Evolutionary conservation across 2,329 filamentous ascomycete species (phyloP), one percentile per base, ranked within the genome.

Genomic region (Ophiobolus disseminans): DNA sequence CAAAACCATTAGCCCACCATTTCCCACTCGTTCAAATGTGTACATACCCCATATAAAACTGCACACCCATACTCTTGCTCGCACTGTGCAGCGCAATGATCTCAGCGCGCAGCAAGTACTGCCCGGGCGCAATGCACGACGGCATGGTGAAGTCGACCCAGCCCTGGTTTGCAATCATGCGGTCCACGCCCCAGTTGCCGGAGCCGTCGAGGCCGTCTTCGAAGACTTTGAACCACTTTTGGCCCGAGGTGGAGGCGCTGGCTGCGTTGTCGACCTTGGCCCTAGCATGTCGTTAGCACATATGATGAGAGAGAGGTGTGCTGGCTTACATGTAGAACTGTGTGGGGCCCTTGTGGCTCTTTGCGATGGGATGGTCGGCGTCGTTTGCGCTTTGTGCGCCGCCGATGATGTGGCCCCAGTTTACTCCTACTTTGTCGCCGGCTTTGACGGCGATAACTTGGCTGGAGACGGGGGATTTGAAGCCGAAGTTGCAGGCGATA

Each of bases 371-470:
- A 48, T 82, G 70, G 50, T 81, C 79, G 2, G 70, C 55, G 16
- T 69, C 66, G 54, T 74, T 74, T 35, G 78, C 43, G 55, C 73
- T 76, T 64, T 83, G 80, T 6, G 76, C 73, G 38, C 81, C 81
- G 43, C 81, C 81, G 45, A 83, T 77, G 40, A 82, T 73, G 58
- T 83, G 81, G 32, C 80, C 78, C 74, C 78, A 83, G 65, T 73
- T 78, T 1, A 80, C 74, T 6, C 80, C 81, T 36, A 83, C 69
- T 56, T 76, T 73, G 62, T 82, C 81, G 10, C 81, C 81, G 2
- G 78, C 73, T 13, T 77, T 75, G 40, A 83, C 76, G 32, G 73
- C 69, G 54, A 83, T 77, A 41, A 84, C 71, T 9, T 66, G 73
- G 42, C 50, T 67, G 13, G 57, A 57, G 3, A 69, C 60, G 4